A percentile compares a stretch with the other conserved stretches of the same genome.
These are phyloP conservation scores for Eutrema heterophyllum DNA, from an alignment of 345 rosid genomes.

Conservation along the genomic window DNA sequence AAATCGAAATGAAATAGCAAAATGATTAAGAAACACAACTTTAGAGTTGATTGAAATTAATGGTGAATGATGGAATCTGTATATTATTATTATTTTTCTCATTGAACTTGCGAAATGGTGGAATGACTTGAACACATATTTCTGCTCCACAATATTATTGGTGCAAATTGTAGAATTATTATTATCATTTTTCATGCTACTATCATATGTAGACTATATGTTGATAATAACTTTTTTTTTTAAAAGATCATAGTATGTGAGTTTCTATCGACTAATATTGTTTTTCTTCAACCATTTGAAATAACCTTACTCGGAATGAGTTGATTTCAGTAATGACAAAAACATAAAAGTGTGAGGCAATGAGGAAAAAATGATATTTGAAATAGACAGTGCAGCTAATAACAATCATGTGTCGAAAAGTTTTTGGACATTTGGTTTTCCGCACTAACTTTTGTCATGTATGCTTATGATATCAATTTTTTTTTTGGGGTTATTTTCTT, in stretches of 20 bases:
- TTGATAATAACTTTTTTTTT: neutral
- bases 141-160: too few relatives aligned
- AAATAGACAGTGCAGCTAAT: slow-evolving; percentile 16
- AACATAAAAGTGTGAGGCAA: neutral
- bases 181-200: neutral
- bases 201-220: neutral
- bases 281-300: neutral
- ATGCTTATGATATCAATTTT: slow-evolving; percentile 1
- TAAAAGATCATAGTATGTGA: neutral
- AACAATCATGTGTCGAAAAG: slow-evolving; percentile 5
- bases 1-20: neutral
- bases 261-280: neutral
- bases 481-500: neutral
- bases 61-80: neutral
- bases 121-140: too few relatives aligned
- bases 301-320: neutral
- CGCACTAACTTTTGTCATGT: slow-evolving; percentile 12
- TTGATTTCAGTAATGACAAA: neutral
- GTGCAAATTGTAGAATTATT: neutral
- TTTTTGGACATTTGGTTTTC: slow-evolving; percentile 8
- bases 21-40: neutral
- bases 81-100: neutral
- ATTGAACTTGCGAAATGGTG: neutral
- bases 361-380: neutral
- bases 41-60: neutral